Conservation (phyloP, 1,284 basidiomycete species). For the Leccinum fallax region DNA sequence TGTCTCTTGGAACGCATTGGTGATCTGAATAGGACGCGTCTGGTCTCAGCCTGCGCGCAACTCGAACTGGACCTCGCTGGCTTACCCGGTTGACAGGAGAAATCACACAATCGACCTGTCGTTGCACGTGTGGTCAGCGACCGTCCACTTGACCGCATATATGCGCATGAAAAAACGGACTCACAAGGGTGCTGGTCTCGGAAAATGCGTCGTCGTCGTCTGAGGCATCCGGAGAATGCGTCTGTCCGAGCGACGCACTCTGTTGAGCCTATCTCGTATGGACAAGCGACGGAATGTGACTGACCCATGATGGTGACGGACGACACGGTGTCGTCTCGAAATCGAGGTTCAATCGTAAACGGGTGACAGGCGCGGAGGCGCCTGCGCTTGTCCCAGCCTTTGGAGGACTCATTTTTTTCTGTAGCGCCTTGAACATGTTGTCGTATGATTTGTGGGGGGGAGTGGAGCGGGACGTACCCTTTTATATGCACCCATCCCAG, state of each 20-base stretch:
- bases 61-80: background rate
- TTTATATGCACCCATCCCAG: background rate
- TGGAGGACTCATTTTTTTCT: background rate
- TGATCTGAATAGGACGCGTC: constrained; percentile 11
- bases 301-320: background rate
- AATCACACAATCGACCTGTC: background rate
- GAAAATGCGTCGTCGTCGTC: constrained; percentile 3
- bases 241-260: background rate
- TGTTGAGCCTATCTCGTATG: background rate
- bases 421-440: background rate
- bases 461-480: too few relatives aligned
- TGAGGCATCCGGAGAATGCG: background rate
- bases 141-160: background rate
- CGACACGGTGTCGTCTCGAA: background rate
- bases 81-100: background rate
- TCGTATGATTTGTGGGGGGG: background rate
- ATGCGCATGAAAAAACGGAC: background rate
- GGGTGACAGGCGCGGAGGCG: background rate
- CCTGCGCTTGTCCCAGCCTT: background rate
- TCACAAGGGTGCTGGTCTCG: constrained; percentile 18
- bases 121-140: background rate
- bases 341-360: background rate
- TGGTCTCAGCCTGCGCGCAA: background rate
- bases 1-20: constrained; percentile 10
- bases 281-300: background rate